These are phyloP conservation scores for Amylocystis lapponica DNA, from an alignment of 768 basidiomycete genomes.

Conservation along the genomic window DNA sequence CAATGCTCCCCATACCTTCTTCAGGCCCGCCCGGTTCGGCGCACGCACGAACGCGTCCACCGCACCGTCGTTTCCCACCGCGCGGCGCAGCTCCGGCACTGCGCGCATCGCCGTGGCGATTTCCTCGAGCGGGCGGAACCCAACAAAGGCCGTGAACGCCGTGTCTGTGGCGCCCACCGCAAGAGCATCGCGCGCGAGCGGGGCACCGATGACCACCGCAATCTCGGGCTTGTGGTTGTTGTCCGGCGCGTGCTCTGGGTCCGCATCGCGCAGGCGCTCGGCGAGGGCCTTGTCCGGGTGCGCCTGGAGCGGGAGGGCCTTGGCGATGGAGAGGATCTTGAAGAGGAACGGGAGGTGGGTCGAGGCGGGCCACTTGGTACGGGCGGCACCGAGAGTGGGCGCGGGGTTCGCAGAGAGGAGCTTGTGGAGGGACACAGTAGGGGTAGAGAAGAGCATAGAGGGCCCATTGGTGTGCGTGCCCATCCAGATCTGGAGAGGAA, in stretches of 20 bases:
- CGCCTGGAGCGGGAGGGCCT: slow-evolving; percentile 52
- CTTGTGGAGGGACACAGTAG: slow-evolving; percentile 25
- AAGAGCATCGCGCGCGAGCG: slow-evolving; percentile 6
- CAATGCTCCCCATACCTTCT: slow-evolving; percentile 36
- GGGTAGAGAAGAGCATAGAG: slow-evolving; percentile 26
- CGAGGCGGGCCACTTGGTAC: slow-evolving; percentile 19
- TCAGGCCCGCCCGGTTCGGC: slow-evolving; percentile 28
- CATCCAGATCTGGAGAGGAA: slow-evolving; percentile 47
- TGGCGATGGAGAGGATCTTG: slow-evolving; percentile 50
- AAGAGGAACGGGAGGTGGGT: slow-evolving; percentile 48
- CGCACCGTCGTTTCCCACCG: slow-evolving; percentile 31
- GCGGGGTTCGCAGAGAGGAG: slow-evolving; percentile 24
- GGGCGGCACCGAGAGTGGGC: slow-evolving; percentile 30
- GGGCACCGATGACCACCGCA: slow-evolving; percentile 46
- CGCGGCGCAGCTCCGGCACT: slow-evolving; percentile 38
- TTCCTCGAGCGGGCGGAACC: slow-evolving; percentile 44
- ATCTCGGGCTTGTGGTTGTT: slow-evolving; percentile 58
- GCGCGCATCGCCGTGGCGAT: slow-evolving; percentile 36
- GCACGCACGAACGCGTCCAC: slow-evolving; percentile 26
- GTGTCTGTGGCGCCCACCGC: slow-evolving; percentile 8
- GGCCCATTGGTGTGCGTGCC: slow-evolving; percentile 52
- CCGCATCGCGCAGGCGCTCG: slow-evolving; percentile 35
- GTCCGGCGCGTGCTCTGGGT: slow-evolving; percentile 39
- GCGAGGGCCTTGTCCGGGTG: slow-evolving; percentile 49
- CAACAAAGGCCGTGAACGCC: slow-evolving; percentile 40